Evolutionary conservation across 2,329 filamentous ascomycete species (phyloP).

Genomic region (Didymella pomorum): DNA sequence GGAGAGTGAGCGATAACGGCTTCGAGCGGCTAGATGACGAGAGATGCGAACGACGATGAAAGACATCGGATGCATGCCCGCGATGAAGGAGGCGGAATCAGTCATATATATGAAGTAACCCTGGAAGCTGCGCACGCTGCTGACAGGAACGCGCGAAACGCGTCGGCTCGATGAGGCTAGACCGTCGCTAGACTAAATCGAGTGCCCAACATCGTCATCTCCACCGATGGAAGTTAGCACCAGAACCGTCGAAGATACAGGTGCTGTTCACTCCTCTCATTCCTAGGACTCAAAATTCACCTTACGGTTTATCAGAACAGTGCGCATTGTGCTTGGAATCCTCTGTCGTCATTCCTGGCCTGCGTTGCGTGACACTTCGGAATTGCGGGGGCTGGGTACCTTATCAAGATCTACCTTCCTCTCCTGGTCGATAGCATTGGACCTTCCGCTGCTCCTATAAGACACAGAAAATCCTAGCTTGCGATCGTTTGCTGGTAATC

Average conservation of each 20-base stretch:
- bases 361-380: conserved; percentile 14
- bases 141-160: background rate
- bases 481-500: background rate
- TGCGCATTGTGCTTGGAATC: background rate
- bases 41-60: background rate
- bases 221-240: background rate
- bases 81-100: background rate
- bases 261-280: background rate
- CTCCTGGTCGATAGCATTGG: background rate
- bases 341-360: conserved; percentile 1
- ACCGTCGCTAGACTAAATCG: background rate
- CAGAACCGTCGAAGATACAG: background rate
- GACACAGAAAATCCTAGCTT: no score
- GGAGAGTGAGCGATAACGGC: background rate
- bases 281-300: background rate
- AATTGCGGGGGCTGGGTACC: conserved; percentile 18
- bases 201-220: no score
- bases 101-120: background rate
- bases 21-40: background rate
- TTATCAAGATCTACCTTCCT: background rate
- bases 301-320: background rate
- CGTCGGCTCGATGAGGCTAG: background rate
- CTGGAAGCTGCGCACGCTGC: background rate
- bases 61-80: background rate
- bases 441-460: background rate